Conservation (phyloP, 352 stramenopile genomes). For the Phytopythium oedochilum region DNA sequence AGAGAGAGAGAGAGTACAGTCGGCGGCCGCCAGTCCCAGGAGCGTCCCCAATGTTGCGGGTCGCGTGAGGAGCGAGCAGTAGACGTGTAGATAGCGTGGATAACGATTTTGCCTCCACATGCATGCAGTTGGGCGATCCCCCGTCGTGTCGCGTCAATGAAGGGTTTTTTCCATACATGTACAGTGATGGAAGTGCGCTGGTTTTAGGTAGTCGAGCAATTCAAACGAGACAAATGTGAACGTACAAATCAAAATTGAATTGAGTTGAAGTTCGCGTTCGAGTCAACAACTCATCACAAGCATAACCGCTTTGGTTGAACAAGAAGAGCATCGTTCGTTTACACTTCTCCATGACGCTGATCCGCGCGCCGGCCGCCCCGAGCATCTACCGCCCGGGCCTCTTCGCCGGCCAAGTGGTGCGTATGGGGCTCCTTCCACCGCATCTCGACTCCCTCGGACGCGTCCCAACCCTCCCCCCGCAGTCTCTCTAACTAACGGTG, state of each 20-base stretch:
- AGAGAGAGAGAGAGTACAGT: too few species aligned
- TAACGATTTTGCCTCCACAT: not conserved
- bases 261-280: conserved; percentile 5
- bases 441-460: not conserved
- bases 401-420: conserved; percentile 59
- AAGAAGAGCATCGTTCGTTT: not conserved
- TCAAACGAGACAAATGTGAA: not conserved
- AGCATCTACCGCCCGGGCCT: conserved; percentile 53
- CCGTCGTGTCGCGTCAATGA: too few species aligned
- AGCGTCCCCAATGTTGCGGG: not conserved
- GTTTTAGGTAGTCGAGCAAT: too few species aligned
- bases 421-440: conserved; percentile 1
- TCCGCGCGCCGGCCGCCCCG: conserved; percentile 25
- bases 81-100: not conserved
- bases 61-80: not conserved
- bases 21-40: too few species aligned
- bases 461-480: too few species aligned
- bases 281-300: not conserved
- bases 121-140: too few species aligned
- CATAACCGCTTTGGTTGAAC: not conserved
- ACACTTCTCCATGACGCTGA: not conserved
- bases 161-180: too few species aligned
- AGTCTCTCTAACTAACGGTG: not conserved
- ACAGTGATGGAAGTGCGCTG: too few species aligned
- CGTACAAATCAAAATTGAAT: conserved; percentile 16